Evolutionary conservation across 2,329 filamentous ascomycete genomes (phyloP).

Genomic region (Canariomyces notabilis): DNA sequence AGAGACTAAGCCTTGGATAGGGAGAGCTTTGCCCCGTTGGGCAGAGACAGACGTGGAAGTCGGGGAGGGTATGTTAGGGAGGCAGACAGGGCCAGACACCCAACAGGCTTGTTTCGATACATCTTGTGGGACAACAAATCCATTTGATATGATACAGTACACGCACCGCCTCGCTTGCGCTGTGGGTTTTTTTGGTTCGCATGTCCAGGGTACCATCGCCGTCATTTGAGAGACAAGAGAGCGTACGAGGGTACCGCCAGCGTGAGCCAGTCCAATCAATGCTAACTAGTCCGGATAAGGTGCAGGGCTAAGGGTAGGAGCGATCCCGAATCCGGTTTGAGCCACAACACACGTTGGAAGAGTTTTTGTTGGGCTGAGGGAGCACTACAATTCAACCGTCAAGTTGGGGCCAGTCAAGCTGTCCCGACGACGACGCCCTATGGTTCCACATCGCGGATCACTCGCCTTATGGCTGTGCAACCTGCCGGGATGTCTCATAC

Average conservation of each 20-base stretch:
- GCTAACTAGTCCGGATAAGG: background rate
- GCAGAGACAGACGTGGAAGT: background rate
- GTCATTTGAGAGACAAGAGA: background rate
- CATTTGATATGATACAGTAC: slow-evolving; percentile 26
- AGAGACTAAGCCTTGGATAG: slow-evolving; percentile 44
- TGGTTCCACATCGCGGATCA: background rate
- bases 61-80: slow-evolving; percentile 1
- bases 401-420: background rate
- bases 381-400: too few species aligned
- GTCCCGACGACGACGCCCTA: background rate
- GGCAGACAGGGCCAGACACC: slow-evolving; percentile 4
- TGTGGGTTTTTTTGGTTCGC: slow-evolving; percentile 3
- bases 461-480: slow-evolving; percentile 1
- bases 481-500: slow-evolving; percentile 1
- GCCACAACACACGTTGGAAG: background rate
- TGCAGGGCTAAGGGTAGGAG: background rate
- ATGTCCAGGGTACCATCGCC: background rate
- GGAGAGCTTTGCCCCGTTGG: background rate
- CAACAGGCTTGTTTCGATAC: slow-evolving; percentile 6
- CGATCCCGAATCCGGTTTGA: background rate
- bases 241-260: too few species aligned
- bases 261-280: slow-evolving; percentile 1
- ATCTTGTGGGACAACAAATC: background rate
- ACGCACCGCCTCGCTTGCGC: background rate
- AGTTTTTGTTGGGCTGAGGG: too few species aligned